Evolutionary conservation across 1,284 basidiomycete genomes (phyloP), one percentile per base, ranked within the genome.

Genomic region (Pseudozyma sp.): DNA sequence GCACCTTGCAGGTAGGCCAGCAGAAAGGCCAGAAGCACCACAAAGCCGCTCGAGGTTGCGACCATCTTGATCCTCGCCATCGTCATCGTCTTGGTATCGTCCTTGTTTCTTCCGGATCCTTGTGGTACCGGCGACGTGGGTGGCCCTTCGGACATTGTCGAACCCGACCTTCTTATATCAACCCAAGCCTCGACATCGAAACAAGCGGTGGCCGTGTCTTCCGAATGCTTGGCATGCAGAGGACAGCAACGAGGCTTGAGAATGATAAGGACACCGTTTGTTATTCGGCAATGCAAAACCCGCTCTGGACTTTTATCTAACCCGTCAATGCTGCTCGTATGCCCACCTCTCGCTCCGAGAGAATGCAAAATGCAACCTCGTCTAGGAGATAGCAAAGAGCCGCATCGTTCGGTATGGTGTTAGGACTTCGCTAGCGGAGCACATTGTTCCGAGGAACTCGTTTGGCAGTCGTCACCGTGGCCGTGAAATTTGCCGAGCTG

Each of bases 1-100:
- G 55, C 55, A 3, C 47, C 52, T 13, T 33, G 51, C 31, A 68
- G 17, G 24, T 54, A 59, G 7, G 52, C 39, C n/a, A 59, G 39
- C 16, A 52, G 6, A 1, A 52, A 19, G 29, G 51, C 66, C 4
- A 68, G 47, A 7, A 59, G 45, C 29, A 68, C 14, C 16, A 68
- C 47, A 6, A 68, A 10, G 13, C 55, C 13, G 46, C 66, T 59
- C 7, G 52, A 40, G 1, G 42, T 51, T 8, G 55, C 33, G 24
- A n/a, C 46, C 10, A 67, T 9, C 19, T 58, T 59, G 35, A 62
- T 47, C 6, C 31, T 45, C 33, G 46, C 31, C 31, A 46, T 42
- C 19, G 37, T 46, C 19, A 34, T n/a, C 5, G 4, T 16, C 30
- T 17, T 16, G 13, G 11, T 31, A 1, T 46, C 9, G 24, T 47